phyloP scores from a whole-genome alignment of 2,329 filamentous ascomycete genomes.

The Aspergillus alliaceus region DNA sequence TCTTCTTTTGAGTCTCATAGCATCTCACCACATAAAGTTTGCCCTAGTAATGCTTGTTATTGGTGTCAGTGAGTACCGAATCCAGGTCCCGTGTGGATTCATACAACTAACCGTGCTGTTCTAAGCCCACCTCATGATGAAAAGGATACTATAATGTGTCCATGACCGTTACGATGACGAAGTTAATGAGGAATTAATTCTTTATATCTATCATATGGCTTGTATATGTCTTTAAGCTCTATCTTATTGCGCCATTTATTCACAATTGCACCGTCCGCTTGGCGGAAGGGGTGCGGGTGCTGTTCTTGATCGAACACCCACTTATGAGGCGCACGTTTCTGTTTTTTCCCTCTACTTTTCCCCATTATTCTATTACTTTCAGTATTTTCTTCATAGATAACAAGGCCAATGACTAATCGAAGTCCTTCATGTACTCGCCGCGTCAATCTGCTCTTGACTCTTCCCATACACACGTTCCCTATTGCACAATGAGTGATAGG shows the following conservation, averaged over 20 bases:
- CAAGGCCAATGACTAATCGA: background rate
- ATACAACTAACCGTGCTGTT: background rate
- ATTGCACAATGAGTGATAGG: no score
- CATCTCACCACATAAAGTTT: conserved; percentile 22
- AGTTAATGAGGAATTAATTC: background rate
- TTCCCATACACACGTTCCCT: background rate
- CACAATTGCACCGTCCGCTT: no score
- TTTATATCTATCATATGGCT: background rate
- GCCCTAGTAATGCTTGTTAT: conserved; percentile 23
- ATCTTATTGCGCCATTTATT: no score
- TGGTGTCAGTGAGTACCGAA: conserved; percentile 8
- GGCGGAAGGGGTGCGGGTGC: no score
- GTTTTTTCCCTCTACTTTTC: background rate
- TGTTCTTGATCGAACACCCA: background rate
- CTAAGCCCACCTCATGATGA: background rate
- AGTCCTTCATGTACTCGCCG: background rate
- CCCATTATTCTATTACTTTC: background rate
- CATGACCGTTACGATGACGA: background rate
- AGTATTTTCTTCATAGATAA: no score
- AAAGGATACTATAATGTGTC: background rate
- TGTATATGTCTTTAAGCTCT: background rate
- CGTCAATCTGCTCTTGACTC: background rate
- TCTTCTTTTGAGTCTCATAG: conserved; percentile 25
- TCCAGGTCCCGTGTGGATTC: background rate
- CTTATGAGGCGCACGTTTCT: background rate